phyloP scores from a whole-genome alignment of 805 yeast genomes.

The Zygoascus bituminiphila region DNA sequence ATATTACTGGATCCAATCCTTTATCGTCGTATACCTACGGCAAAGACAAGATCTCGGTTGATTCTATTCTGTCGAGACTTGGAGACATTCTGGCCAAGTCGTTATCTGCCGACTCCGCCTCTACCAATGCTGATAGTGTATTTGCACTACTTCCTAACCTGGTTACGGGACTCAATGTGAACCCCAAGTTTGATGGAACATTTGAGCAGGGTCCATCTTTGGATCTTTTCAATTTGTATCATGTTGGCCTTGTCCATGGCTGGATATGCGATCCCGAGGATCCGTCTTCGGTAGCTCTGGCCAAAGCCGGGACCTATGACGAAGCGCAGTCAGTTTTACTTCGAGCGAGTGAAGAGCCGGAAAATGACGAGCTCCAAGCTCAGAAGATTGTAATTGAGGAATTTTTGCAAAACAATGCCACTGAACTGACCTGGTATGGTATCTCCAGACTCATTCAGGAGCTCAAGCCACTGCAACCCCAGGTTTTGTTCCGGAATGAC shows the following conservation, averaged over 20 bases:
- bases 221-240: constrained; percentile 50
- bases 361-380: constrained; percentile 3
- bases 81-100: constrained; percentile 36
- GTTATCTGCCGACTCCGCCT: constrained; percentile 1
- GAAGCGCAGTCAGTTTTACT: constrained; percentile 51
- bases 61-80: constrained; percentile 40
- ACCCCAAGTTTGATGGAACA: constrained; percentile 59
- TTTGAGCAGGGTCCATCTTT: constrained; percentile 48
- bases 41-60: constrained; percentile 29
- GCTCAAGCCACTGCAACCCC: constrained; percentile 45
- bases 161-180: constrained; percentile 62
- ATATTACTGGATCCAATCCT: constrained; percentile 17
- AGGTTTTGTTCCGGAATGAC: constrained; percentile 80
- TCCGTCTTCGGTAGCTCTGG: constrained; percentile 27
- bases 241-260: constrained; percentile 66
- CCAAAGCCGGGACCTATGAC: constrained; percentile 43
- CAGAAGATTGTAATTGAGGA: constrained; percentile 24
- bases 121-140: constrained; percentile 33
- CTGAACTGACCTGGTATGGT: constrained; percentile 73
- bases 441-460: constrained; percentile 37
- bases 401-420: constrained; percentile 53
- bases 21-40: constrained; percentile 29
- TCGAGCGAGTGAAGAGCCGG: constrained; percentile 26
- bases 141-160: constrained; percentile 53
- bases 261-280: constrained; percentile 55